Evolutionary conservation across 2,329 filamentous ascomycete species (phyloP).

Genomic region (Metarhizium guizhouense): DNA sequence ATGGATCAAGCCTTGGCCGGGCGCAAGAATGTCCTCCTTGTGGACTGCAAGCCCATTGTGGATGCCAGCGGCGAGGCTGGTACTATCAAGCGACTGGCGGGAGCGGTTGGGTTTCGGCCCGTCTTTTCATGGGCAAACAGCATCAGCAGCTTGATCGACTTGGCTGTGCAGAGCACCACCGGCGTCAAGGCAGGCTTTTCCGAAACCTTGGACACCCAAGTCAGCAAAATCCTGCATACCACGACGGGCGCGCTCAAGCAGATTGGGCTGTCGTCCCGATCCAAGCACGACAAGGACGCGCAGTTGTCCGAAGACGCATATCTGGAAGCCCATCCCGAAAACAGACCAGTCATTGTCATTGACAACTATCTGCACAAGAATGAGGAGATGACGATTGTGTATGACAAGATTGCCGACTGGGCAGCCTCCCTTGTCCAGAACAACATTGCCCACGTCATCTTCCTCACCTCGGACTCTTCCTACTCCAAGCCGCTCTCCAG

Average conservation of each 20-base stretch:
- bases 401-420: slow-evolving; percentile 82
- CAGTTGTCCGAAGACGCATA: slow-evolving; percentile 74
- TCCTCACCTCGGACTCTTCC: slow-evolving; percentile 81
- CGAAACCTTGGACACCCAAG: slow-evolving; percentile 80
- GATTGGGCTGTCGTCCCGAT: slow-evolving; percentile 61
- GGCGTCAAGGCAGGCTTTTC: slow-evolving; percentile 92
- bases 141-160: slow-evolving; percentile 82
- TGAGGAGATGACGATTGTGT: slow-evolving; percentile 54
- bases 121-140: slow-evolving; percentile 97
- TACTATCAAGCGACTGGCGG: slow-evolving; percentile 74
- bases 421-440: slow-evolving; percentile 75
- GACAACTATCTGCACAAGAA: slow-evolving; percentile 86
- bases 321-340: slow-evolving; percentile 81
- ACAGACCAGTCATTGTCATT: slow-evolving; percentile 73
- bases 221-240: slow-evolving; percentile 83
- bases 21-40: slow-evolving; percentile 67
- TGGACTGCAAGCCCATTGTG: slow-evolving; percentile 90
- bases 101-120: slow-evolving; percentile 80
- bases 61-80: slow-evolving; percentile 82
- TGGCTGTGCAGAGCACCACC: slow-evolving; percentile 88
- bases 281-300: slow-evolving; percentile 65
- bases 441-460: slow-evolving; percentile 89
- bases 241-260: slow-evolving; percentile 70
- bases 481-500: slow-evolving; percentile 83
- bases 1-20: slow-evolving; percentile 73